Evolutionary conservation across 1,284 basidiomycete genomes (phyloP).

Genomic region (Ganoderma sinense): DNA sequence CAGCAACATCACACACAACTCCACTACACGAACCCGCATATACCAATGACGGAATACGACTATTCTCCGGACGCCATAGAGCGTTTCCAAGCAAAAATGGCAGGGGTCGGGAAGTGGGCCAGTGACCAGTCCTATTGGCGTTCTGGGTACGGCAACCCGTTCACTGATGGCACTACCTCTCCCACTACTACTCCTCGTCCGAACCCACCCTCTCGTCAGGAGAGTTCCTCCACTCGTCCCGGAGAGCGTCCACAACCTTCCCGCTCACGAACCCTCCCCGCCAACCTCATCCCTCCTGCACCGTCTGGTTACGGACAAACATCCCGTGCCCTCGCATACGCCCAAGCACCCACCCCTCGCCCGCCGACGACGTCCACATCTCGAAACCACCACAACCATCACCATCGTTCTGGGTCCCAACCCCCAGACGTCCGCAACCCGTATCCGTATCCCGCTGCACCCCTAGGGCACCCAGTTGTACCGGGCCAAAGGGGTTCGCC

Average conservation of each 20-base stretch:
- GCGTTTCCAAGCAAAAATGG: conserved; percentile 49
- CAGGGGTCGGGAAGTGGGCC: conserved; percentile 54
- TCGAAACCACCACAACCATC: conserved; percentile 12
- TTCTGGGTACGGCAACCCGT: conserved; percentile 37
- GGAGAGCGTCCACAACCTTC: conserved; percentile 26
- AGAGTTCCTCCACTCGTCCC: conserved; percentile 16
- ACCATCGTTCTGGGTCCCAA: conserved; percentile 24
- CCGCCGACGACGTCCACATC: conserved; percentile 11
- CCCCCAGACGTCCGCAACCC: conserved; percentile 21
- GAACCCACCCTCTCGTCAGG: conserved; percentile 21
- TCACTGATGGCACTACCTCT: conserved; percentile 26
- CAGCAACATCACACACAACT: neutral
- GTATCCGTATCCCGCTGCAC: conserved; percentile 18
- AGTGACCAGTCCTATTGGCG: conserved; percentile 33
- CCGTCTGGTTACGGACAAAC: conserved; percentile 13
- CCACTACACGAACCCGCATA: conserved; percentile 4
- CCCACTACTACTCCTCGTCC: conserved; percentile 13
- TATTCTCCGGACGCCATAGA: conserved; percentile 60
- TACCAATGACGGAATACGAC: conserved; percentile 61
- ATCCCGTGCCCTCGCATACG: conserved; percentile 27
- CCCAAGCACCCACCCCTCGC: conserved; percentile 18
- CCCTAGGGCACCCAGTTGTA: conserved; percentile 5
- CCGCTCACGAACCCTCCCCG: conserved; percentile 28
- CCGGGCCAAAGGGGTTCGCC: conserved; percentile 21
- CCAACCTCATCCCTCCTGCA: neutral